Conservation (phyloP, 768 basidiomycete genomes). For the Suillus cothurnatus region DNA sequence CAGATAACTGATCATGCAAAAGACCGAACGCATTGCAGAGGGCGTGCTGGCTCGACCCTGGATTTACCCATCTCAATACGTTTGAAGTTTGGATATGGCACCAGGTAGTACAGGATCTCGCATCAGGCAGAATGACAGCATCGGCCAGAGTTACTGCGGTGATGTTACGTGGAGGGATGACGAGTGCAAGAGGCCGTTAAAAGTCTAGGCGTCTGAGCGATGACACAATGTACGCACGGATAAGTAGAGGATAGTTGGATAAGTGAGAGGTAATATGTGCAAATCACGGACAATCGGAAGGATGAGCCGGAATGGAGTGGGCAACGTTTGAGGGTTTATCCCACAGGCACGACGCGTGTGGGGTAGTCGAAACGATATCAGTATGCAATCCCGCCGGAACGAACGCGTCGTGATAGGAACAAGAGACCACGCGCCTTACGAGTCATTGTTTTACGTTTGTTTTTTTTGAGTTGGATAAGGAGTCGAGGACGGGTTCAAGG, state of each 20-base stretch:
- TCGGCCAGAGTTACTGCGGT: not conserved
- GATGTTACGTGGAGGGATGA: slow-evolving; percentile 3
- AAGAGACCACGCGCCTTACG: slow-evolving; percentile 30
- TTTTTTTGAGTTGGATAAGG: not conserved
- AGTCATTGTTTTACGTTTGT: slow-evolving; percentile 6
- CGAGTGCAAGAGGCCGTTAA: not conserved
- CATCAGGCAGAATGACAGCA: not conserved
- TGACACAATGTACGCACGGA: not conserved
- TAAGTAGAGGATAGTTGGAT: not conserved
- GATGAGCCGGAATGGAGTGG: not conserved
- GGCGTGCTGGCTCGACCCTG: slow-evolving; percentile 6
- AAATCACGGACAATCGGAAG: slow-evolving; percentile 5
- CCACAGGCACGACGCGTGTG: slow-evolving; percentile 2
- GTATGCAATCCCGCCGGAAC: not conserved
- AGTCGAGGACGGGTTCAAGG: not conserved
- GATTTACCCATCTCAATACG: not conserved
- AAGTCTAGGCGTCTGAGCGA: not conserved
- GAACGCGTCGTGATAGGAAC: slow-evolving; percentile 17
- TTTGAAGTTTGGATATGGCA: not conserved
- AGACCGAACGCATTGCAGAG: slow-evolving; percentile 9
- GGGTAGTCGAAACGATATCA: not conserved
- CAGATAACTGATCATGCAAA: slow-evolving; percentile 1
- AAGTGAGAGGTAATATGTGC: not conserved
- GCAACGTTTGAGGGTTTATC: slow-evolving; percentile 6
- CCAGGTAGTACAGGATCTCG: not conserved